Base-by-base conservation (phyloP, 805 yeast species). In the Cephaloascus albidus region DNA sequence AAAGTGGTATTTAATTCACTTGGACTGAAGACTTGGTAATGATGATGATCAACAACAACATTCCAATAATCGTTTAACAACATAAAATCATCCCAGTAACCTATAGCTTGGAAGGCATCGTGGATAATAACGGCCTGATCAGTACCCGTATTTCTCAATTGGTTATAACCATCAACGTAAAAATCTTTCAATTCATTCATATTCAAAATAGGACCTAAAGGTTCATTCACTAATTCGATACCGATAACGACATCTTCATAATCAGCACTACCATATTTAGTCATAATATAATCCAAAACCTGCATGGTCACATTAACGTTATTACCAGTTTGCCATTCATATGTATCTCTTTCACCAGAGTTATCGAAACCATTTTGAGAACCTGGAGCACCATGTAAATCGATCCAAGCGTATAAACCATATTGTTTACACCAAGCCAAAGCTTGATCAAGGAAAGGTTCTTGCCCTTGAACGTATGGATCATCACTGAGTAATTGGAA, bases 291-390 rank as follows among this genome's bases (percentile, higher is more conserved):
- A 17, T 65, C 53, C 40, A 89, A 59, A 2, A 79, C 85, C 4
- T 66, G 55, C 37, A 74, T 51, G 1, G 95, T 81, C 15, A 74
- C 49, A 26, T 68, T 58, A 35, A 72, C 61, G 52, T 81, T 79
- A 41, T 70, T 66, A 27, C 65, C 70, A 35, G 69, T 54, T 51
- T 72, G 82, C 76, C 84, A 87, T 3, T 58, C 58, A 36, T 68
- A 53, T 2, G 50, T 32, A 54, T 82, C 96, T 51, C 95, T 74
- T 45, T 75, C 63, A 20, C 97, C 97, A 6, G 95, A 85, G 66
- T 89, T 89, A 60, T 89, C 97, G 53, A 87, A 90, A 12, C 97
- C 97, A 57, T 89, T 89, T 60, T 89, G 97, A 18, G 95, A 84
- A 18, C 96, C 97, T 27, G 96, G 94, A n/a, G 84, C 95, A 45